These are phyloP conservation scores for Endoconidiophora polonica DNA, from an alignment of 2,329 filamentous ascomycete genomes.

Conservation along the genomic window DNA sequence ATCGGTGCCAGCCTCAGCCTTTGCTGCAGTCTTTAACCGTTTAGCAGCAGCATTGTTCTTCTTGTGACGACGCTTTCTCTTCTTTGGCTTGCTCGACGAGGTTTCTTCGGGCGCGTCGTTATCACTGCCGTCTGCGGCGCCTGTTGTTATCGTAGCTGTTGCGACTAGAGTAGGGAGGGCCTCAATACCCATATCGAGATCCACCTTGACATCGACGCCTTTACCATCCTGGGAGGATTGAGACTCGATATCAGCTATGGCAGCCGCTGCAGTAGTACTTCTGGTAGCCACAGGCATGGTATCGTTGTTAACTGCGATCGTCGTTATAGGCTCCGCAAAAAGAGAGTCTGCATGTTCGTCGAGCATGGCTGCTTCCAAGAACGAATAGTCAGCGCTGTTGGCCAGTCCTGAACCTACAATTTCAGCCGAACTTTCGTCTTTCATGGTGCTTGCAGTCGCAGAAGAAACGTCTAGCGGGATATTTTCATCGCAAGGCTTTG, in stretches of 20 bases:
- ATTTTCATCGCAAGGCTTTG: neutral
- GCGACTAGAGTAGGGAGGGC: neutral
- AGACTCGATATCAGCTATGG: neutral
- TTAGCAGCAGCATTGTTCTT: conserved; percentile 1
- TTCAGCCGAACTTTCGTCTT: too few species aligned
- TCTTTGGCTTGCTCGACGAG: conserved; percentile 3
- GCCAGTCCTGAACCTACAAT: too few species aligned
- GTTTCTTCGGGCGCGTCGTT: conserved; percentile 9
- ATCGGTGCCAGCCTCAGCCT: neutral
- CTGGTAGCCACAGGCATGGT: neutral
- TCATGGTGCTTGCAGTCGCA: too few species aligned
- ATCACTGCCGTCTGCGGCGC: neutral
- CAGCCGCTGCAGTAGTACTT: neutral
- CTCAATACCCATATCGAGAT: neutral
- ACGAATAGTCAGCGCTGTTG: too few species aligned
- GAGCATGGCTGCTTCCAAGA: too few species aligned
- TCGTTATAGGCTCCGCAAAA: neutral
- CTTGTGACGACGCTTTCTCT: conserved; percentile 7
- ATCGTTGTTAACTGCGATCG: neutral
- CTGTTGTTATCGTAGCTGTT: neutral
- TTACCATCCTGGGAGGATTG: too few species aligned
- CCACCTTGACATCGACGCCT: too few species aligned
- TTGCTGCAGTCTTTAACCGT: neutral
- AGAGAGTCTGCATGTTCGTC: too few species aligned
- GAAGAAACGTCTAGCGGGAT: too few species aligned